These are phyloP conservation scores for Carallia brachiata DNA, from an alignment of 345 rosid species.

Conservation along the genomic window DNA sequence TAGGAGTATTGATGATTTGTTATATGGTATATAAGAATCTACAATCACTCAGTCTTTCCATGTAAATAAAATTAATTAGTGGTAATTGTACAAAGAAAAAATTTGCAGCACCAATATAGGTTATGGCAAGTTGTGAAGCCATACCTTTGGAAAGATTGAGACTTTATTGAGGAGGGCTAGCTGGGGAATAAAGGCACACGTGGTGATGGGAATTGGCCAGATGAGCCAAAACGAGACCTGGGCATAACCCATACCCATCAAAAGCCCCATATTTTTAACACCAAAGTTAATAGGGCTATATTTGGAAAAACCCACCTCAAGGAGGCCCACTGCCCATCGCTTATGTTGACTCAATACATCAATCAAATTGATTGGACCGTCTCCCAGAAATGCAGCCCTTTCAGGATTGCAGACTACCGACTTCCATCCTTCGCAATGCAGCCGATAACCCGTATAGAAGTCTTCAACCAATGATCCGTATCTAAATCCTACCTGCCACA, in stretches of 20 bases:
- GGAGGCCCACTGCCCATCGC: constrained; percentile 68
- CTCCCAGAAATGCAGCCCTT: constrained; percentile 62
- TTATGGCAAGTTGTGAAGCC: too few species aligned
- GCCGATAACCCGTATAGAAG: constrained; percentile 49
- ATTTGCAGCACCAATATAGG: too few species aligned
- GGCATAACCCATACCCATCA: constrained; percentile 38
- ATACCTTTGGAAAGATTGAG: constrained; percentile 53
- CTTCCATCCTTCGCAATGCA: constrained; percentile 73
- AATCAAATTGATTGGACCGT: constrained; percentile 41
- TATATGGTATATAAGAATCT: too few species aligned
- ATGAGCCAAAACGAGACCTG: constrained; percentile 49
- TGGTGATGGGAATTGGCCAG: constrained; percentile 44
- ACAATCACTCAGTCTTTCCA: too few species aligned
- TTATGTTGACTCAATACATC: constrained; percentile 54
- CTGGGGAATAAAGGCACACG: constrained; percentile 67
- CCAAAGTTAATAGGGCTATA: constrained; percentile 51
- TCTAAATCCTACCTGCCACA: constrained; percentile 51
- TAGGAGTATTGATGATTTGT: too few species aligned
- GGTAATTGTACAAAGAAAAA: too few species aligned
- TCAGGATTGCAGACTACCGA: constrained; percentile 53
- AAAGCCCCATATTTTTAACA: constrained; percentile 33
- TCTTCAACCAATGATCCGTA: constrained; percentile 82
- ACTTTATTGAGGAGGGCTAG: constrained; percentile 48
- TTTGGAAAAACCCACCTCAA: constrained; percentile 40
- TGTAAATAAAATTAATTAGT: too few species aligned